Evolutionary conservation across 2,329 filamentous ascomycete species (phyloP), one percentile per base, ranked within the genome.

Genomic region (Talaromyces marneffei): DNA sequence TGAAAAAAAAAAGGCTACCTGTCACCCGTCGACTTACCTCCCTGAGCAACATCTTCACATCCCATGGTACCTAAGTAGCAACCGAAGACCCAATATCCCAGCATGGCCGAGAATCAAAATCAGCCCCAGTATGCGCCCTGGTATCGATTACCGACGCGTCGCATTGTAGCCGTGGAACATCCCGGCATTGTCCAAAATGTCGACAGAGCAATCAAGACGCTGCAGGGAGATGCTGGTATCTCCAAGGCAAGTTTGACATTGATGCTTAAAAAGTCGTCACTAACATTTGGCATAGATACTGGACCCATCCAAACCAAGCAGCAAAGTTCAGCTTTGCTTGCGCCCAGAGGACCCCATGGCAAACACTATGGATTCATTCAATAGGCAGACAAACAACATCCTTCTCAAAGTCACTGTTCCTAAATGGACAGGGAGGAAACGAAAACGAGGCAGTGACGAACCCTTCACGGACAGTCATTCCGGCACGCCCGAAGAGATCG

Each of bases 401-500:
- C 82, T 97, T 20, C 80, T 99, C 58, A 92, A 92, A 72, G 82
- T 99, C 60, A 92, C 88, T 0, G 85, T 97, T 0, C 93, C 94
- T 0, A 94, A 87, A 73, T 82, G 91, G 60, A 97, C 92, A 2
- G 92, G 92, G 2, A 85, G 91, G 63, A 96, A 90, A 75, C 85
- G 92, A 62, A 96, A 92, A 77, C 82, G 87, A 67, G 92, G 91
- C n/a, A 86, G 85, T 4, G 73, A 87, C 60, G 87, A 81, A 4
- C 86, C 88, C 0, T 93, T 86, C 70, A 75, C 80, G 42, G 80
- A 80, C 3, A 75, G 79, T 56, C 25, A 48, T 12, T 37, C 75
- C 4, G 69, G 77, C 12, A 65, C 75, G 16, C 52, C 71, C 2
- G 68, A 63, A 46, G 35, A 60, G 33, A 59, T 58, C 50, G 54